Evolutionary conservation across 495 filamentous ascomycete species (phyloP), one percentile per base, ranked within the genome.

Genomic region (Umbilicaria muhlenbergii): DNA sequence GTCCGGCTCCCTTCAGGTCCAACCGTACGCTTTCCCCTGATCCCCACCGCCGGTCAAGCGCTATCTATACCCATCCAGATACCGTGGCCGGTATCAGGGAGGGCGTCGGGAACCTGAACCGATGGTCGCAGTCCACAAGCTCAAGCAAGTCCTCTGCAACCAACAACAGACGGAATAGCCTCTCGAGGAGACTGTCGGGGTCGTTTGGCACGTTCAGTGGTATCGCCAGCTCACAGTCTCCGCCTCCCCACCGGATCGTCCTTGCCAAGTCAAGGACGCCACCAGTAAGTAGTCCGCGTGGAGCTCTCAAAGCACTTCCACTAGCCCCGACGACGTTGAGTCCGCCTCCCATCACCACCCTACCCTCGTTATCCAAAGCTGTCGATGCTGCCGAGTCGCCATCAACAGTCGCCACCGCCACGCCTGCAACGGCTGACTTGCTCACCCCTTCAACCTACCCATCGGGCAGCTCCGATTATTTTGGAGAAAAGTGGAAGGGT

Each of bases 101-200:
- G 53, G 75, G 77, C 3, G 61, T 86, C 35, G 76, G 74, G 31
- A 85, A 78, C 45, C 69, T 86, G 53, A 86, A 89, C 59, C 78
- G 83, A 42, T 89, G 83, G 85, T 88, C 83, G 21, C 74, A 80
- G 21, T 86, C 81, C 3, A 84, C 86, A 16, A 55, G 71, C 10
- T 85, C 80, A 36, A 87, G 81, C 58, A 74, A 66, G 38, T 61
- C 68, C 28, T 81, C 80, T 34, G 61, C 68, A 3, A 49, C 49
- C 11, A 58, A 64, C 38, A 65, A 68, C 44, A 58, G 63, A 35
- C 66, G 58, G 52, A 69, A 55, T 38, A 75, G 66, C 48, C 69
- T 68, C 49, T 73, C 77, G 36, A 70, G 70, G 44, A 67, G 73
- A 48, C 64, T 77, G 43, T 56, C 52, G 38, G 52, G 50, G 21